phyloP scores from a whole-genome alignment of 768 basidiomycete species.

The Lentinula aciculospora region DNA sequence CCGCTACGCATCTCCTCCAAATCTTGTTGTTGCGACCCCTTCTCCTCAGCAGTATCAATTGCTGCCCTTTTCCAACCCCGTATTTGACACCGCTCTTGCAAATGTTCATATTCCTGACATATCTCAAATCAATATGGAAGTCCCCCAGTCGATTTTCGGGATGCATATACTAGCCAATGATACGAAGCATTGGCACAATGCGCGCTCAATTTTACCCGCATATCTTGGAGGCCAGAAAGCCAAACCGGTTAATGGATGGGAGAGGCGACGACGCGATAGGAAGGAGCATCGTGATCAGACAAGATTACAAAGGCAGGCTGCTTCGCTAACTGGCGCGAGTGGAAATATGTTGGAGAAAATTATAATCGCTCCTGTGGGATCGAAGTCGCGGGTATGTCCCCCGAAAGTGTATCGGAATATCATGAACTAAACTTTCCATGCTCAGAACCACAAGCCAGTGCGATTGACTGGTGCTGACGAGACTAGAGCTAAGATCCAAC shows the following conservation, averaged over 20 bases:
- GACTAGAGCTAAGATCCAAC: conserved; percentile 38
- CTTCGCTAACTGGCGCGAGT: conserved; percentile 57
- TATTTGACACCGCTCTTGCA: conserved; percentile 36
- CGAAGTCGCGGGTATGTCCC: conserved; percentile 10
- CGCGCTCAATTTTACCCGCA: conserved; percentile 42
- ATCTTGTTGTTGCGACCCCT: neutral
- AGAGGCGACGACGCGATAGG: conserved; percentile 29
- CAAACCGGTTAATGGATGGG: conserved; percentile 25
- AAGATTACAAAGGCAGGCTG: conserved; percentile 50
- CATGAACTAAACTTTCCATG: conserved; percentile 17
- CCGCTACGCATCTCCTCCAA: neutral
- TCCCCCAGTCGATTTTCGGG: conserved; percentile 32
- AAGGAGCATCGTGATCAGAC: conserved; percentile 56
- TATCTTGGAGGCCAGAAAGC: conserved; percentile 44
- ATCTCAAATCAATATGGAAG: conserved; percentile 9
- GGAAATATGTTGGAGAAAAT: conserved; percentile 48
- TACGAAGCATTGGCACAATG: conserved; percentile 56
- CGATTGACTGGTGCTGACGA: neutral
- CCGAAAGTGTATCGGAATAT: neutral
- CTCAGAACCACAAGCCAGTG: conserved; percentile 9
- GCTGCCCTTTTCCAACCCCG: conserved; percentile 30
- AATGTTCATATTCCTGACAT: conserved; percentile 18
- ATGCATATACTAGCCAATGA: conserved; percentile 38
- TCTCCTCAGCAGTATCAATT: conserved; percentile 11
- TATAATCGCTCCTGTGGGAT: conserved; percentile 40